A percentile compares a stretch with the other conserved stretches of the same genome.
These are phyloP conservation scores for Nicotiana undulata DNA, from an alignment of 257 asterid species.

Conservation along the genomic window DNA sequence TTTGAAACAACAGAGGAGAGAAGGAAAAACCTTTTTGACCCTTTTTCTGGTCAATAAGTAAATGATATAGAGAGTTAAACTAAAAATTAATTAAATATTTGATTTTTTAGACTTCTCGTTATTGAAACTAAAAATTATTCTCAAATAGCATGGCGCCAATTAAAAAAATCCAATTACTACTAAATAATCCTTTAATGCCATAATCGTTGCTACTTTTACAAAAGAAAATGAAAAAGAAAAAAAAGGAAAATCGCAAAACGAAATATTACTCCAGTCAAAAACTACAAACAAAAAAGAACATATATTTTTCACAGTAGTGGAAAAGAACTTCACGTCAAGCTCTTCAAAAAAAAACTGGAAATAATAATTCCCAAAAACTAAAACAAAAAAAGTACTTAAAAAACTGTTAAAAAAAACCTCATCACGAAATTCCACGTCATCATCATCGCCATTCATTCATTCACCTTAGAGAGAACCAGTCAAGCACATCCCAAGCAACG, in stretches of 20 bases:
- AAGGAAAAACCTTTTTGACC: not conserved
- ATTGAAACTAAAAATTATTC: too few species aligned
- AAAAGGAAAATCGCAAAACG: not conserved
- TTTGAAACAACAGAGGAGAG: not conserved
- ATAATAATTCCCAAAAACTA: not conserved
- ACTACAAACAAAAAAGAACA: not conserved
- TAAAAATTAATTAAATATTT: too few species aligned
- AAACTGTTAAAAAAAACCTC: not conserved
- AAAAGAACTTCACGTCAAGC: slow-evolving; percentile 18
- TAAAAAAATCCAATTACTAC: not conserved
- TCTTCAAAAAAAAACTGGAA: slow-evolving; percentile 21
- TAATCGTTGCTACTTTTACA: too few species aligned
- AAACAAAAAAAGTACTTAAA: not conserved
- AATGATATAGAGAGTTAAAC: too few species aligned
- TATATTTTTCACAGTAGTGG: not conserved
- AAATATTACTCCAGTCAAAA: not conserved
- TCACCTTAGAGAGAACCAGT: slow-evolving; percentile 36
- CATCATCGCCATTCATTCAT: slow-evolving; percentile 10
- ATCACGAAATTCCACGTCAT: not conserved
- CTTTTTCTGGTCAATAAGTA: too few species aligned
- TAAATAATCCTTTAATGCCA: too few species aligned
- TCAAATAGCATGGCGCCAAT: too few species aligned
- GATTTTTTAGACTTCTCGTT: too few species aligned
- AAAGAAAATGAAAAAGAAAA: too few species aligned
- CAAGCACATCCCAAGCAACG: slow-evolving; percentile 28